Evolutionary conservation across 495 filamentous ascomycete genomes (phyloP).

Genomic region (Zalerion maritima): DNA sequence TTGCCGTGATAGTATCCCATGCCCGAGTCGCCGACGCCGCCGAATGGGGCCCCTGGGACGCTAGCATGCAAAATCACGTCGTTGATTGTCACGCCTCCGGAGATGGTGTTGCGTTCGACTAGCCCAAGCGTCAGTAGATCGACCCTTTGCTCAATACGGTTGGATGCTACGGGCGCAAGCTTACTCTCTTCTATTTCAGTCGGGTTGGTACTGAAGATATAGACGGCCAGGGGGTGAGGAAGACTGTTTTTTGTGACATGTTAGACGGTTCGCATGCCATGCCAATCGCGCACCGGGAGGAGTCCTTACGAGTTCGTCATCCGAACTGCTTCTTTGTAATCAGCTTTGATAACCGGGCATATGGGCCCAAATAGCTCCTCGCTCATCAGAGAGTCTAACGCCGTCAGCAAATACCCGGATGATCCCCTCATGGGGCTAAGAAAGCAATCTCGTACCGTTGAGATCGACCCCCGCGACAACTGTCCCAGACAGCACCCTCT

Average conservation of each 20-base stretch:
- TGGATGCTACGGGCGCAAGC: too few species aligned
- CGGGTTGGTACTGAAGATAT: too few species aligned
- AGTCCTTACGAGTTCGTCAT: too few species aligned
- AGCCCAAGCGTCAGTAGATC: too few species aligned
- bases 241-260: constrained; percentile 42
- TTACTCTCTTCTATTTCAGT: constrained; percentile 44
- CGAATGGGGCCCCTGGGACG: constrained; percentile 52
- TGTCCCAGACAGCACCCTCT: too few species aligned
- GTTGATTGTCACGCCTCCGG: constrained; percentile 46
- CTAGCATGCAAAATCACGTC: constrained; percentile 50
- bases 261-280: too few species aligned
- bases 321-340: constrained; percentile 48
- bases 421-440: constrained; percentile 34
- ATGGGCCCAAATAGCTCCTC: constrained; percentile 61
- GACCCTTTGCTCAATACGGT: too few species aligned
- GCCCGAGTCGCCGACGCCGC: constrained; percentile 55
- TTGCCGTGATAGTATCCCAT: constrained; percentile 51
- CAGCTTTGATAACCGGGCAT: constrained; percentile 46
- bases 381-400: constrained; percentile 43
- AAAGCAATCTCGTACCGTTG: constrained; percentile 52
- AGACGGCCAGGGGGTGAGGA: constrained; percentile 49
- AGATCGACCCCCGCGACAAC: constrained; percentile 48
- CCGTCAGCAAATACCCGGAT: too few species aligned
- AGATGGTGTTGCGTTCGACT: too few species aligned
- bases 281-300: too few species aligned